Evolutionary conservation across 371 early-diverging fungal genomes (phyloP).

Genomic region (Mortierella sp.): DNA sequence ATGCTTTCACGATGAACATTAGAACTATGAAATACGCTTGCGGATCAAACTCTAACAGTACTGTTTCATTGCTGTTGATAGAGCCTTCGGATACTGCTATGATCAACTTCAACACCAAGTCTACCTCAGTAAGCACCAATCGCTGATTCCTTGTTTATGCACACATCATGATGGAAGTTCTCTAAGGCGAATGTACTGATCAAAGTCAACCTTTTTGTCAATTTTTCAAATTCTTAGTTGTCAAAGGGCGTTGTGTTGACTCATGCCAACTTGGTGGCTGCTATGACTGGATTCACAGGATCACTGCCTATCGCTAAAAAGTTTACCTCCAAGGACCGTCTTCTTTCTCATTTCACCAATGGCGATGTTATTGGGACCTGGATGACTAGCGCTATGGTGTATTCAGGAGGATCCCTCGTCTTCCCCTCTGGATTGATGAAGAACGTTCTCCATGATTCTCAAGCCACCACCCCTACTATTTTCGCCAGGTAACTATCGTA

Average conservation of each 20-base stretch:
- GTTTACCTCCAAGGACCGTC: slow-evolving; percentile 58
- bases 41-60: background rate
- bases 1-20: too few species aligned
- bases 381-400: slow-evolving; percentile 42
- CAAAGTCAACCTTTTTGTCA: too few species aligned
- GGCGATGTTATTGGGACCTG: slow-evolving; percentile 51
- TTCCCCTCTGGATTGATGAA: slow-evolving; percentile 56
- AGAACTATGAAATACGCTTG: background rate
- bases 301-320: slow-evolving; percentile 57
- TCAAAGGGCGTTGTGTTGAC: slow-evolving; percentile 62
- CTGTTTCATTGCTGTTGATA: background rate
- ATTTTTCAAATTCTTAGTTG: slow-evolving; percentile 11
- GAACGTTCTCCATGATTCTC: slow-evolving; percentile 53
- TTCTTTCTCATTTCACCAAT: slow-evolving; percentile 58
- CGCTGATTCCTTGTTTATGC: background rate
- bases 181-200: background rate
- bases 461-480: slow-evolving; percentile 40
- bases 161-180: too few species aligned
- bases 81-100: slow-evolving; percentile 48
- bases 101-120: slow-evolving; percentile 57
- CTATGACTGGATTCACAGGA: slow-evolving; percentile 56
- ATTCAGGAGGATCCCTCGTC: slow-evolving; percentile 44
- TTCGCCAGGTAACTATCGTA: slow-evolving; percentile 37
- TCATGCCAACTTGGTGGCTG: slow-evolving; percentile 64
- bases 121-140: slow-evolving; percentile 26